Conservation (phyloP, 805 yeast species). For the Ogataea zsoltii region DNA sequence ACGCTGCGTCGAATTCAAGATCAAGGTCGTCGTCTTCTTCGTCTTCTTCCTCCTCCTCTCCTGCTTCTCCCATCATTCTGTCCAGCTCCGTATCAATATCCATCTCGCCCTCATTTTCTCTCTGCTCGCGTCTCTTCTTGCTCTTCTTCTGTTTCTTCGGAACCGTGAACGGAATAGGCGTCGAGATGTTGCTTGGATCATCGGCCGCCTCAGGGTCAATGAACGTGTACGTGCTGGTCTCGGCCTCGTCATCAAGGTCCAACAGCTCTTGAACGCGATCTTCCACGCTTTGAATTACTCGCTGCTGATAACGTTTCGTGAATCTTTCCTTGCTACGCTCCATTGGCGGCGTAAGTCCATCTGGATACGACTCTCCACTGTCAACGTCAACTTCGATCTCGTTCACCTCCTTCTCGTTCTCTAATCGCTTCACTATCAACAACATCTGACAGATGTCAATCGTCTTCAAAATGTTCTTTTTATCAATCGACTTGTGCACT, state of each 20-base stretch:
- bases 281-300: constrained; percentile 77
- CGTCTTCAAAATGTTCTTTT: constrained; percentile 83
- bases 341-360: constrained; percentile 84
- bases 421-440: constrained; percentile 60
- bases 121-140: constrained; percentile 19
- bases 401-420: constrained; percentile 46
- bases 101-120: constrained; percentile 33
- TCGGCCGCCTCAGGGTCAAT: constrained; percentile 52
- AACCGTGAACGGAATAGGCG: constrained; percentile 21
- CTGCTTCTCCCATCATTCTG: constrained; percentile 23
- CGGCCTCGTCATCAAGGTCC: constrained; percentile 78
- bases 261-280: constrained; percentile 75
- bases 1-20: constrained; percentile 24
- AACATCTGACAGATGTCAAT: constrained; percentile 85
- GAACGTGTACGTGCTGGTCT: constrained; percentile 73
- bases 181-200: constrained; percentile 36
- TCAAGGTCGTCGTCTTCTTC: constrained; percentile 35
- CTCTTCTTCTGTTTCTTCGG: constrained; percentile 19
- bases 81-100: constrained; percentile 36
- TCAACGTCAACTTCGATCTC: constrained; percentile 43
- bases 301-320: constrained; percentile 66
- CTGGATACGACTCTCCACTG: constrained; percentile 49
- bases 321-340: constrained; percentile 70
- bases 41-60: constrained; percentile 37
- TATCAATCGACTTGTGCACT: constrained; percentile 83